Evolutionary conservation across 768 basidiomycete species (phyloP), one percentile per base, ranked within the genome.

Genomic region (Flagelloscypha sp.): DNA sequence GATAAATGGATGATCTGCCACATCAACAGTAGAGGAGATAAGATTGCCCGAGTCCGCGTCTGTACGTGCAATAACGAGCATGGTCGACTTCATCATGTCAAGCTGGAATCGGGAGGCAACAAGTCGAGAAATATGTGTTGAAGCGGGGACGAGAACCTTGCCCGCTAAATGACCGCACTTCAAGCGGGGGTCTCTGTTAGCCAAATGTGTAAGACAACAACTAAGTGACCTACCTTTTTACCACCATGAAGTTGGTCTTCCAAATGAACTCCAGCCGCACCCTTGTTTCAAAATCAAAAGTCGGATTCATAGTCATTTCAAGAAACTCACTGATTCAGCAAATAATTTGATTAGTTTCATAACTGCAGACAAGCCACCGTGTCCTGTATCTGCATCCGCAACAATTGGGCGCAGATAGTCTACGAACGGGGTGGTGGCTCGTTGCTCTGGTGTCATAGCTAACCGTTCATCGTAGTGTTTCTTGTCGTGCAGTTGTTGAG

Each of bases 181-280:
- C n/a, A n/a, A n/a, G n/a, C n/a, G 42, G 27, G 24, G 37, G 20
- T 5, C 20, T 27, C 13, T 13, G 32, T 48, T 41, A 40, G 36
- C 40, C 19, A 30, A 39, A 21, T 25, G n/a, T 18, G 7, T 19
- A 22, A 20, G 27, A 17, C 8, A 19, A 27, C 9, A 6, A 20
- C 30, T 24, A 6, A 23, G 25, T 28, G 12, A 31, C 55, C 22
- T 34, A 75, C 79, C 63, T 95, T 93, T 65, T 95, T 95, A 18
- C 87, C 87, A 20, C 93, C 93, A 44, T 93, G 87, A 6, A 94
- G 67, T 53, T 94, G 89, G 58, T 97, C 93, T 54, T 97, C 93
- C 15, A 95, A 57, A 56, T 97, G 93, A 32, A 97, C 84, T 11
- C 73, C 93, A 7, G 92, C 74, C 10, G 87, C 85, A 17, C 93